Evolutionary conservation across 345 rosid species (phyloP), one percentile per base, ranked within the genome.

Genomic region (Eucalyptus pumila): DNA sequence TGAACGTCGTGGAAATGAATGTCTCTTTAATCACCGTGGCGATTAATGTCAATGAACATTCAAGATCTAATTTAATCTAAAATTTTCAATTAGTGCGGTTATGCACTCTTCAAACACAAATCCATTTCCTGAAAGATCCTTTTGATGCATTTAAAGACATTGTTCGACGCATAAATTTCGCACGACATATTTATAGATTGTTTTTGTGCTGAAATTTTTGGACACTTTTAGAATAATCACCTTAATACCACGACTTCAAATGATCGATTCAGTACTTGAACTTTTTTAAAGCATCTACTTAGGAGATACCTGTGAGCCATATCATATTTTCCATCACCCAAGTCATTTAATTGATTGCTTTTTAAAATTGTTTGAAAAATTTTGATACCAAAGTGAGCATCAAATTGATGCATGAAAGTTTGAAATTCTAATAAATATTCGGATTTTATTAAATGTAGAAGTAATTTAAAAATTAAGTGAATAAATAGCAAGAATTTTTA

Each of bases 311-410:
- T 0, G 14, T 34, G 44, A 34, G 13, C 4, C 3, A 32, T 34
- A 12, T 16, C 23, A 69, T 34, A 17, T 69, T 34, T 34, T 17
- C 26, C 14, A 34, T 72, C 81, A 72, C 12, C 6, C 12, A 3
- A 72, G 2, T 72, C 81, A 19, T 14, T 11, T 21, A 21, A 34
- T 10, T 19, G 26, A 4, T 69, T 0, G 7, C 24, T 72, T 21
- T 10, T 5, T 17, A 19, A 72, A 34, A 30, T 9, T 3, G 0
- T 30, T 30, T 0, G 9, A 15, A 67, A n/a, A 0, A 4, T 1
- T 67, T 32, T 8, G 40, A 8, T 16, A n/a, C 37, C 2, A 32
- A 67, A 67, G 3, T 3, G 2, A 9, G 23, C 11, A 42, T 42
- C 42, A 6, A 42, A 1, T 42, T 42, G 42, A 42, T 42, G 42